Percentiles rank a stretch among this genome's conserved stretches.
Conservation (phyloP, 73 alveolate genomes). For the Blepharisma stoltei region DNA sequence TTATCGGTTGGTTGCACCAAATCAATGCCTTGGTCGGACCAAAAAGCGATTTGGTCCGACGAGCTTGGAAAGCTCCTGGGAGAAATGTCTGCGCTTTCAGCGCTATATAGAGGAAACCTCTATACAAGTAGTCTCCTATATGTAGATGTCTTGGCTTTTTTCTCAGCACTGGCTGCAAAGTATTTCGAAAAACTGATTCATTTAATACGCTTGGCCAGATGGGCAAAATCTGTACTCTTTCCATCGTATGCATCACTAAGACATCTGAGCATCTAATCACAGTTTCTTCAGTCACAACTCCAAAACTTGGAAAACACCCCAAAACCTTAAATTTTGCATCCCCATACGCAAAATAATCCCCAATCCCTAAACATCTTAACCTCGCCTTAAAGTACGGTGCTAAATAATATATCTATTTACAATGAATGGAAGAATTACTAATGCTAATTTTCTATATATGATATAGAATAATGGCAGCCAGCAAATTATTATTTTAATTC, state of each 20-base stretch:
- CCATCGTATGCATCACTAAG: not conserved
- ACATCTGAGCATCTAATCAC: conserved; percentile 9
- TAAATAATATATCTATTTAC: too few relatives aligned
- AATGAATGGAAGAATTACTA: too few relatives aligned
- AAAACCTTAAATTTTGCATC: conserved; percentile 20
- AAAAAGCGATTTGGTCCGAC: too few relatives aligned
- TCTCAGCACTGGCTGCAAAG: not conserved
- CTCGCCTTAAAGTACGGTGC: conserved; percentile 1
- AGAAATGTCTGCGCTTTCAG: too few relatives aligned
- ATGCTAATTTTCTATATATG: too few relatives aligned
- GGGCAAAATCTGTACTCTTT: conserved; percentile 11
- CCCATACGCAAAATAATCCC: conserved; percentile 23
- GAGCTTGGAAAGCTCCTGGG: too few relatives aligned
- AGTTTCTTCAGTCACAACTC: not conserved
- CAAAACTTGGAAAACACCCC: conserved; percentile 21
- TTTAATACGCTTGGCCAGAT: not conserved
- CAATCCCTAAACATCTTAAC: conserved; percentile 8
- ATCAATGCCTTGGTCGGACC: too few relatives aligned
- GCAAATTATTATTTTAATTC: too few relatives aligned
- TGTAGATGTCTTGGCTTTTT: not conserved
- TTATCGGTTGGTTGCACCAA: too few relatives aligned
- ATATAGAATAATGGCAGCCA: too few relatives aligned
- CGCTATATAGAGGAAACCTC: too few relatives aligned
- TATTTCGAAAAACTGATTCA: not conserved
- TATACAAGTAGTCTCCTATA: not conserved